Evolutionary conservation across 2,329 filamentous ascomycete species (phyloP), one percentile per base, ranked within the genome.

Genomic region (Colletotrichum salicis): DNA sequence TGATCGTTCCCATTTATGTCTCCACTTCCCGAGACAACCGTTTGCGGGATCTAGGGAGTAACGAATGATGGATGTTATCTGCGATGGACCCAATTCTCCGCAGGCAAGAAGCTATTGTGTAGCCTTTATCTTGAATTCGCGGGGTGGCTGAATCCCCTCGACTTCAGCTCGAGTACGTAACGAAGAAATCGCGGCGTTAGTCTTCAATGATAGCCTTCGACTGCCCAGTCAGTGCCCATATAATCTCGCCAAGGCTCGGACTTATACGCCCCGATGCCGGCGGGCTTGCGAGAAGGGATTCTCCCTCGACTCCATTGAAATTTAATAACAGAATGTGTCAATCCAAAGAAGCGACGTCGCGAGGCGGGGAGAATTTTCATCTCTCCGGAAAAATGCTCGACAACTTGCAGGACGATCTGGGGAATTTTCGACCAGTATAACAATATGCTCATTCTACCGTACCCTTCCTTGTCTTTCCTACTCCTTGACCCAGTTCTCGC

Each of bases 21-120:
- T 31, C 59, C 59, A 62, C 59, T 62, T 62, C 59, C 59, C 59
- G 45, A 52, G 59, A 52, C 57, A 27, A 58, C 35, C 59, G n/a
- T 24, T 60, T 27, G 15, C 57, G 24, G 57, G 57, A 60, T 22
- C 35, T 37, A 37, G 15, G 12, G 45, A 19, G 29, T 12, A 24
- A 22, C 12, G 33, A 19, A 29, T 41, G 37, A 51, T 24, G 19
- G 19, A n/a, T 27, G 22, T 11, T 41, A 12, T 15, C 27, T 12
- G 15, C 15, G 37, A 48, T 45, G 27, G n/a, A 8, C 29, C 8
- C 29, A 57, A 19, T 51, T 41, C 37, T 41, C 37, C 37, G 37
- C 37, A 41, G 37, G 59, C 12, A 52, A 29, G 27, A 35, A 29
- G 12, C 5, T 45, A 7, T 19, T 3, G 0, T 52, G 19, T 24